A percentile compares a stretch with the other conserved stretches of the same genome.
Conservation (phyloP, 2,329 filamentous ascomycete genomes). For the Bretziella fagacearum region DNA sequence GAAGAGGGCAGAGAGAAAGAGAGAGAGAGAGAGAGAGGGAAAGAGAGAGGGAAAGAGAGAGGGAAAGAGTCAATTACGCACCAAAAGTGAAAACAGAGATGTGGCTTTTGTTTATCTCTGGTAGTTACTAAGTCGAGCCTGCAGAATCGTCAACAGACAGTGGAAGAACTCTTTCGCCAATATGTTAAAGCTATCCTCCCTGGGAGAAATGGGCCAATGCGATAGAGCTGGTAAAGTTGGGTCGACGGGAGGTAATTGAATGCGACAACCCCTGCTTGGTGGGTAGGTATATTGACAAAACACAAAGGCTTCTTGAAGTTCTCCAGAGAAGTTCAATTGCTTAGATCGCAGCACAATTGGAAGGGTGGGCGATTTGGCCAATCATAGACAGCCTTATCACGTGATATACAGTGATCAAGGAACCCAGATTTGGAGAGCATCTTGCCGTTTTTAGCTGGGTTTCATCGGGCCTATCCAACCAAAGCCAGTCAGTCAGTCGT, state of each 20-base stretch:
- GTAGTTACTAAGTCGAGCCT: too few species aligned
- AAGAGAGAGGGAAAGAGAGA: too few species aligned
- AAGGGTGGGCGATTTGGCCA: slow-evolving; percentile 3
- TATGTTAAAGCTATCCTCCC: too few species aligned
- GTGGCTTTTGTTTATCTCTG: too few species aligned
- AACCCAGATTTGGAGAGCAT: slow-evolving; percentile 3
- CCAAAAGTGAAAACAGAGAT: too few species aligned
- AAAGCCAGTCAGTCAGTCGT: not conserved
- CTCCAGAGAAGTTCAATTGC: not conserved
- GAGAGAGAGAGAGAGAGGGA: not conserved
- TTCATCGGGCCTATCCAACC: slow-evolving; percentile 2
- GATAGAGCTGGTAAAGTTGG: slow-evolving; percentile 4
- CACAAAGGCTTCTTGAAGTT: not conserved
- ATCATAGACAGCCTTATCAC: slow-evolving; percentile 9
- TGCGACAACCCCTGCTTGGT: slow-evolving; percentile 10
- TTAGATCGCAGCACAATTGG: slow-evolving; percentile 5
- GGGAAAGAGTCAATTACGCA: too few species aligned
- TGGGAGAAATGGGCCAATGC: slow-evolving; percentile 9
- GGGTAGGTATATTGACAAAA: slow-evolving; percentile 1
- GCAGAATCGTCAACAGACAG: too few species aligned
- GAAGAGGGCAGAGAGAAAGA: not conserved
- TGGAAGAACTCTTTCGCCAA: too few species aligned
- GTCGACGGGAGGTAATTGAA: slow-evolving; percentile 2
- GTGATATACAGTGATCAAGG: slow-evolving; percentile 5
- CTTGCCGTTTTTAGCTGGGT: slow-evolving; percentile 1